Conservation (phyloP, 2,329 filamentous ascomycete genomes). For the Myotisia sp. region DNA sequence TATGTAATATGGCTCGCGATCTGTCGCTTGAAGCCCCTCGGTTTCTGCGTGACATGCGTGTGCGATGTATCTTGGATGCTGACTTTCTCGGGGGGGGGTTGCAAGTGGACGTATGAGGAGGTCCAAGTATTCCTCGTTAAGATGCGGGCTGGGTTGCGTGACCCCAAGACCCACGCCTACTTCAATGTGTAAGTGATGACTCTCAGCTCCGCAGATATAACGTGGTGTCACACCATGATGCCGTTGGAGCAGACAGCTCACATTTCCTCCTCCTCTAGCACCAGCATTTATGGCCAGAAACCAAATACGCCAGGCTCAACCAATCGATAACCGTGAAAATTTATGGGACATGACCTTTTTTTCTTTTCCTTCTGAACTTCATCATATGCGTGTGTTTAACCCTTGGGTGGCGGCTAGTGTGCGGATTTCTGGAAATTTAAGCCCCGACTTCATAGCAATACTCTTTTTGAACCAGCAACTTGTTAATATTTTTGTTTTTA, state of each 20-base stretch:
- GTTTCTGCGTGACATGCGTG: too few species aligned
- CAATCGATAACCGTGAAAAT: background rate
- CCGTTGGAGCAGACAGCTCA: background rate
- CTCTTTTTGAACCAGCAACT: too few species aligned
- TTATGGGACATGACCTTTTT: background rate
- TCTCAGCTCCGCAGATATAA: background rate
- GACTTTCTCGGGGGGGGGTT: background rate
- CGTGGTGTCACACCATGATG: background rate
- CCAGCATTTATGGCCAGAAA: conserved; percentile 2
- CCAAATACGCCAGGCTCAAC: background rate
- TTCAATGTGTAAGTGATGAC: conserved; percentile 6
- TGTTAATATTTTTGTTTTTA: too few species aligned
- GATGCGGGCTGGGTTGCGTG: conserved; percentile 15
- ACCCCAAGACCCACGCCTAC: conserved; percentile 14
- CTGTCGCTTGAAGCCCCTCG: too few species aligned
- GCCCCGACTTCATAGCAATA: too few species aligned
- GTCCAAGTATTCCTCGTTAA: conserved; percentile 15
- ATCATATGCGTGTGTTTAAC: too few species aligned
- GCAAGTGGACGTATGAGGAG: conserved; percentile 16
- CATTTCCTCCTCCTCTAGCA: conserved; percentile 3
- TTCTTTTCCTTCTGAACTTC: background rate
- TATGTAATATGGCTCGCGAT: conserved; percentile 13
- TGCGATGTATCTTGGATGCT: too few species aligned
- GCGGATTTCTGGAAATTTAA: too few species aligned
- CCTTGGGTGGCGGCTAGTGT: too few species aligned